Evolutionary conservation across 1,284 basidiomycete species (phyloP), one percentile per base, ranked within the genome.

Genomic region (Hymenochaete sp.): DNA sequence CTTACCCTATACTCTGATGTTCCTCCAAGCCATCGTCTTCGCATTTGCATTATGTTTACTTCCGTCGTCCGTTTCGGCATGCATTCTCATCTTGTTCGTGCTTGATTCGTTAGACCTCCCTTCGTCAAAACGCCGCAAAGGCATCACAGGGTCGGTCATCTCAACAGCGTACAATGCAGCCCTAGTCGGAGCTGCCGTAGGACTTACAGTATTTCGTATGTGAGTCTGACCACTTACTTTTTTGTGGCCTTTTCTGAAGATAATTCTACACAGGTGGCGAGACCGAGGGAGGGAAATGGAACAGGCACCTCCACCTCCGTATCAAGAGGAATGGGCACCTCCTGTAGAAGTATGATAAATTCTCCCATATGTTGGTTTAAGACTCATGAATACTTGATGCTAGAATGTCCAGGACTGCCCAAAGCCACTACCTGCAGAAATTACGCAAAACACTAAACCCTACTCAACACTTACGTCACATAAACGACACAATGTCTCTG

Each of bases 131-230:
- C 68, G 72, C 54, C 77, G 82, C 42, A 72, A 71, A 55, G 79
- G 79, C 50, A 70, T 87, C 62, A 78, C 82, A 52, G 82, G 82
- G 52, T 80, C 81, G 48, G 79, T 88, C 55, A 75, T 86, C 53
- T 82, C 82, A 13, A 83, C 82, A 26, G 84, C 84, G 48, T 67
- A 88, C 62, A 83, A 73, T 64, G 83, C 84, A 53, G 85, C 82
- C 42, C 72, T 88, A 50, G 82, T 88, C 51, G 83, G 84, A 49
- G 81, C 82, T 27, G 85, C 85, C 13, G 84, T 88, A 41, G 84
- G 85, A 50, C 69, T 87, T 52, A 86, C 84, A 40, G 82, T 86
- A 37, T 88, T 86, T 65, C 75, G 83, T 61, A 66, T 88, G 85
- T 87, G 60, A 66, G 82, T 71, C 28, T 28, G 40, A 10, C 37